Conservation (phyloP, 176 grass and related monocot species). For the Dendrocalamus sinicus region DNA sequence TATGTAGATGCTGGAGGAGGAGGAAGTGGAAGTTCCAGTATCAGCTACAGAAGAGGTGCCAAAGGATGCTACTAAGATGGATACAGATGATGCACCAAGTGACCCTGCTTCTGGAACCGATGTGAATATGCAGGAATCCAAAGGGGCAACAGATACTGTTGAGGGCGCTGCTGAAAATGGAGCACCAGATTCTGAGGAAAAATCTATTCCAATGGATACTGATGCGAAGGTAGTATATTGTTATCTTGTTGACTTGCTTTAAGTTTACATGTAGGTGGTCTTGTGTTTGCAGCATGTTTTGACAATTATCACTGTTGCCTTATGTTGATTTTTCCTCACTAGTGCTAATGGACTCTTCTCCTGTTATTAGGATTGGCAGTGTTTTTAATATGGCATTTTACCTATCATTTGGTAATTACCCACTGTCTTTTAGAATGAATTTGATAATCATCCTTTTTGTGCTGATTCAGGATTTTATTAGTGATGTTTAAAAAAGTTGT, state of each 20-base stretch:
- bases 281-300: constrained; percentile 9
- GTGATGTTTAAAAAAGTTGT: neutral
- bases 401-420: neutral
- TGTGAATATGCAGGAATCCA: constrained; percentile 55
- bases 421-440: neutral
- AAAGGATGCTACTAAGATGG: constrained; percentile 73
- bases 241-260: constrained; percentile 16
- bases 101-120: constrained; percentile 53
- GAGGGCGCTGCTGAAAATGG: constrained; percentile 57
- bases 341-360: neutral
- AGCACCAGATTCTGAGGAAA: constrained; percentile 51
- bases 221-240: constrained; percentile 65
- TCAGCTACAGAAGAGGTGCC: constrained; percentile 46
- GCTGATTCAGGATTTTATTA: neutral
- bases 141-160: constrained; percentile 27
- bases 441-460: neutral
- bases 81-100: constrained; percentile 62
- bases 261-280: neutral
- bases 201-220: constrained; percentile 63
- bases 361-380: neutral
- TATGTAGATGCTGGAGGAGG: constrained; percentile 85
- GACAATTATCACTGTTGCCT: neutral
- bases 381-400: neutral
- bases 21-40: constrained; percentile 75
- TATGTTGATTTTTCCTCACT: neutral